Percentiles rank a stretch among this genome's conserved stretches.
These are phyloP conservation scores for Perilla frutescens DNA, from an alignment of 257 asterid genomes.

Conservation along the genomic window DNA sequence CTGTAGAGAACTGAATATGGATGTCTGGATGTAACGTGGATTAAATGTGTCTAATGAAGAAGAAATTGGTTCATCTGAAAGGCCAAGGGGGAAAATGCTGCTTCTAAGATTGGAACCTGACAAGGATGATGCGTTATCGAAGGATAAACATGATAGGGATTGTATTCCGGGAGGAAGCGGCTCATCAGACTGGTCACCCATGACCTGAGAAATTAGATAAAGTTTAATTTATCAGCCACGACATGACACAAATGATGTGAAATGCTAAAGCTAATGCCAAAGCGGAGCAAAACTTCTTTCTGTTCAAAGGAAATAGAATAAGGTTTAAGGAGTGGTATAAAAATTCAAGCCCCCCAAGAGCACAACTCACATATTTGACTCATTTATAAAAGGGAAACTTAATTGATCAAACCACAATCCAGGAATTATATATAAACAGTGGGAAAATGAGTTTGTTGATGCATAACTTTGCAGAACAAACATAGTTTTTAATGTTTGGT, in stretches of 20 bases:
- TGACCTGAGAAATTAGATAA: slow-evolving; percentile 39
- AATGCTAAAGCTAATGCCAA: no score
- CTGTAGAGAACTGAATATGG: slow-evolving; percentile 28
- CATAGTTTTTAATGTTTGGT: background rate
- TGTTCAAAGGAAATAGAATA: no score
- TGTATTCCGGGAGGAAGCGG: slow-evolving; percentile 60
- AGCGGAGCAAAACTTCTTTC: no score
- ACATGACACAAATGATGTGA: background rate
- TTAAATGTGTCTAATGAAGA: slow-evolving; percentile 29
- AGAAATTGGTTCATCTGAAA: slow-evolving; percentile 38
- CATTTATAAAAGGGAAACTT: background rate
- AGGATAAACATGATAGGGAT: slow-evolving; percentile 41
- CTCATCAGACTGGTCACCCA: slow-evolving; percentile 56
- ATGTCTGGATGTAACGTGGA: slow-evolving; percentile 26
- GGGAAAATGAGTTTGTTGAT: slow-evolving; percentile 19
- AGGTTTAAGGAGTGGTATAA: no score
- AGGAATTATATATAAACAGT: background rate
- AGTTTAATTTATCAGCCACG: slow-evolving; percentile 23
- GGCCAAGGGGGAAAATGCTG: slow-evolving; percentile 47
- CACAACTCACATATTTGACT: slow-evolving; percentile 5
- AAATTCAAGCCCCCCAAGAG: background rate
- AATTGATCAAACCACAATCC: slow-evolving; percentile 6
- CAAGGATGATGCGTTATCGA: slow-evolving; percentile 32
- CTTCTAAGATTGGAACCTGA: slow-evolving; percentile 33
- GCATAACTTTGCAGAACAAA: slow-evolving; percentile 39